Evolutionary conservation across 1,284 basidiomycete genomes (phyloP), one percentile per base, ranked within the genome.

Genomic region (Heterobasidion parviporum): DNA sequence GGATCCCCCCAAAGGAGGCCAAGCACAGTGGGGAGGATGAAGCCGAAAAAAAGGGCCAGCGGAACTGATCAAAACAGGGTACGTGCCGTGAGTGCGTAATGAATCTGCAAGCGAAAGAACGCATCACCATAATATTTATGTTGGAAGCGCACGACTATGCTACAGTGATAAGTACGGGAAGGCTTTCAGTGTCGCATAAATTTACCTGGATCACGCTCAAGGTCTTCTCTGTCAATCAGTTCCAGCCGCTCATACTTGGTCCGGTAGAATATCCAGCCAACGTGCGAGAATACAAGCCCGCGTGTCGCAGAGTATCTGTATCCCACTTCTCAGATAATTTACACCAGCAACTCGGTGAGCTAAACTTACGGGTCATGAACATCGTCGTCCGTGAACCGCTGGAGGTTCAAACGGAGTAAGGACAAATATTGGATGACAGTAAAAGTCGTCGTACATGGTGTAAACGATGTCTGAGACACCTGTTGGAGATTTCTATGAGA

Each of bases 221-320:
- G 72, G 63, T 92, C 89, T 36, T 80, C 78, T 50, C 77, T 72
- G 57, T 92, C 87, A 26, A 92, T 79, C 2, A 81, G 66, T 35
- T 76, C 72, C 71, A 92, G 74, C 35, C 81, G 74, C 44, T 80
- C 74, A 62, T 92, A 91, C 7, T 67, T 78, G 1, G 86, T 82
- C 65, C 89, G 89, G 71, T 76, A 84, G 67, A 92, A 92, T 63
- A 92, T 91, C 89, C 89, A 92, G 8, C 89, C 90, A 73, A 90
- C 81, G 61, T 92, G 89, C 5, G 87, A 85, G 65, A 82, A 89
- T 54, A 87, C 74, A 1, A 92, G 68, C 0, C 89, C 89, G 45
- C 78, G 75, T 0, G 86, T 87, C 0, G 88, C 89, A 6, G 86
- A 76, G 65, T 92, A 92, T 7, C 83, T 85, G 53, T 41, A 6